These are phyloP conservation scores for Erysiphe pulchra DNA, from an alignment of 2,329 filamentous ascomycete genomes.

Conservation along the genomic window DNA sequence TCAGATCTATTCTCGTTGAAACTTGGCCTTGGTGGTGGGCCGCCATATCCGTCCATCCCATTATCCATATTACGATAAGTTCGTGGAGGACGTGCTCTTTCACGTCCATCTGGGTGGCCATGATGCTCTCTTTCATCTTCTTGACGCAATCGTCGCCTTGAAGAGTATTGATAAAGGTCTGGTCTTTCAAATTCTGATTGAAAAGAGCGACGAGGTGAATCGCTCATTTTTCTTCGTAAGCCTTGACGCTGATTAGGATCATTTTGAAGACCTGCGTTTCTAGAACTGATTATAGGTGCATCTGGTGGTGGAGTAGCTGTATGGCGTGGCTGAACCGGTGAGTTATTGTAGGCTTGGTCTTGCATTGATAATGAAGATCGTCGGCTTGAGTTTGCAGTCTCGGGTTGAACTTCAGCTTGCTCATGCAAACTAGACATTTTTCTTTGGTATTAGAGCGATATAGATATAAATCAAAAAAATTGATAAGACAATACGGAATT, in stretches of 20 bases:
- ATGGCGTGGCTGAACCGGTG: neutral
- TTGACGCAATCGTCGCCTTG: neutral
- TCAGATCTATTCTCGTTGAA: slow-evolving; percentile 7
- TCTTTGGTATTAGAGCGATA: too few species aligned
- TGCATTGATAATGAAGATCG: too few species aligned
- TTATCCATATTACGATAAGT: slow-evolving; percentile 7
- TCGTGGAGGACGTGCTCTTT: slow-evolving; percentile 9
- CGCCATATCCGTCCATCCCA: slow-evolving; percentile 3
- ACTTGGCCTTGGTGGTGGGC: slow-evolving; percentile 7
- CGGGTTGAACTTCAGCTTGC: too few species aligned
- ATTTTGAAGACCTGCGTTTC: neutral
- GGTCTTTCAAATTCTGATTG: neutral
- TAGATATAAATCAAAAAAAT: too few species aligned
- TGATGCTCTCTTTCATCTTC: neutral
- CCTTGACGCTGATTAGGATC: neutral
- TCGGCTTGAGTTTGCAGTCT: too few species aligned
- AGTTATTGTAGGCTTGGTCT: neutral
- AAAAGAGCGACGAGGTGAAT: neutral
- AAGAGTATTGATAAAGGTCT: neutral
- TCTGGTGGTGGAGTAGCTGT: neutral
- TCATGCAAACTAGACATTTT: too few species aligned
- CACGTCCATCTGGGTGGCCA: slow-evolving; percentile 6
- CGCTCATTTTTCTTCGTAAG: neutral
- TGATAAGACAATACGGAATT: too few species aligned
- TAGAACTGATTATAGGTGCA: neutral